Evolutionary conservation across 169 alveolate genomes (phyloP), one percentile per base, ranked within the genome.

Genomic region (Plasmodium yoelii): DNA sequence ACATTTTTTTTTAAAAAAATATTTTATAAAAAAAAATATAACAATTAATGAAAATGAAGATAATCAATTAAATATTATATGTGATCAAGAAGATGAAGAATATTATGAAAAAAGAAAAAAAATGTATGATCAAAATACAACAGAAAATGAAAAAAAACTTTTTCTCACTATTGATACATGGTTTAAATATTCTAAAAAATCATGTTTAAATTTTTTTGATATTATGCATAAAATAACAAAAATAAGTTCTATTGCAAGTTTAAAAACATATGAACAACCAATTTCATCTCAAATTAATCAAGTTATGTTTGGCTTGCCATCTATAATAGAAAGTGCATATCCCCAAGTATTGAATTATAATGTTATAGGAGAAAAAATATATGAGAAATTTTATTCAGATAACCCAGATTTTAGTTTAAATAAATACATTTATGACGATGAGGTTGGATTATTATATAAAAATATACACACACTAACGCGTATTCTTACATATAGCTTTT

Each of bases 11-110:
- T 56, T 77, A 44, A 77, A 77, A 77, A 65, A 77, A 10, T 64
- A 64, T 49, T 77, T 77, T 68, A 2, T 77, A 65, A 77, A 77
- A 68, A 15, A 12, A 49, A 69, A 77, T 53, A 64, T 77, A 18
- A 55, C 70, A 34, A 15, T 77, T 64, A 64, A 64, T 64, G 67
- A 77, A 77, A 51, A 77, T 12, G 57, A 39, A 65, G 49, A 42
- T 44, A 65, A 77, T 57, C 71, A 77, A 64, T 22, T 77, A 51
- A 67, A 77, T 28, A 65, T 77, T 64, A 77, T 77, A 49, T 77
- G 80, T 51, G 89, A 77, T 77, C 80, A 77, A 77, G 89, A 77
- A n/a, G 89, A 77, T 77, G 67, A 77, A 77, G 42, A 47, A 44
- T 77, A 34, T 55, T 77, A 49, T 68, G 80, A 77, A 65, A 77